A percentile compares a stretch with the other conserved stretches of the same genome.
phyloP scores from a whole-genome alignment of 768 basidiomycete species.

The Suillus bovinus region DNA sequence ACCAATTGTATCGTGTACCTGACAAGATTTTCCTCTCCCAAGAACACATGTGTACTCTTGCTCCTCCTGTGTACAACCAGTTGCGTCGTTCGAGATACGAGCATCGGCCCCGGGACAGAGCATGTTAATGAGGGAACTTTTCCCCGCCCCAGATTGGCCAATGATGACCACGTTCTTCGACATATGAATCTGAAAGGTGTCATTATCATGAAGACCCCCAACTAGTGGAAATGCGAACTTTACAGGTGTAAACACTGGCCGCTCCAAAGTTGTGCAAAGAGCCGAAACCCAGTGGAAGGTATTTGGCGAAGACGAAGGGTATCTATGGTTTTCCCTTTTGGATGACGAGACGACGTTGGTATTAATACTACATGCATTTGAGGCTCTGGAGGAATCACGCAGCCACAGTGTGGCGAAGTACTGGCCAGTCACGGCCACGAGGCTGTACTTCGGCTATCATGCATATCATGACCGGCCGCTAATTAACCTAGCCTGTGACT shows the following conservation, averaged over 20 bases:
- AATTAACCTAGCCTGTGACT: no score
- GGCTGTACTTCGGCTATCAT: no score
- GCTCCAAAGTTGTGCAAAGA: not conserved
- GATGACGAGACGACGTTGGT: not conserved
- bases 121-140: not conserved
- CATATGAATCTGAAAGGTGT: not conserved
- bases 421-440: no score
- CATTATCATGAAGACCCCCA: not conserved
- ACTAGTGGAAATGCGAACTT: not conserved
- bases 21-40: not conserved
- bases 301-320: not conserved
- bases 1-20: not conserved
- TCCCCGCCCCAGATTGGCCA: not conserved
- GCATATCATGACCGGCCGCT: no score
- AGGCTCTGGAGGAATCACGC: not conserved
- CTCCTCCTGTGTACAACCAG: not conserved
- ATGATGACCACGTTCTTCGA: not conserved
- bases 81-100: fast-evolving
- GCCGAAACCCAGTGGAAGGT: no score
- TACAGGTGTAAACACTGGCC: not conserved
- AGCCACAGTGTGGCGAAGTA: not conserved
- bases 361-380: not conserved
- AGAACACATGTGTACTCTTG: not conserved
- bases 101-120: not conserved
- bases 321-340: not conserved